phyloP scores from a whole-genome alignment of 805 yeast genomes.

The Debaryomyces maramus region DNA sequence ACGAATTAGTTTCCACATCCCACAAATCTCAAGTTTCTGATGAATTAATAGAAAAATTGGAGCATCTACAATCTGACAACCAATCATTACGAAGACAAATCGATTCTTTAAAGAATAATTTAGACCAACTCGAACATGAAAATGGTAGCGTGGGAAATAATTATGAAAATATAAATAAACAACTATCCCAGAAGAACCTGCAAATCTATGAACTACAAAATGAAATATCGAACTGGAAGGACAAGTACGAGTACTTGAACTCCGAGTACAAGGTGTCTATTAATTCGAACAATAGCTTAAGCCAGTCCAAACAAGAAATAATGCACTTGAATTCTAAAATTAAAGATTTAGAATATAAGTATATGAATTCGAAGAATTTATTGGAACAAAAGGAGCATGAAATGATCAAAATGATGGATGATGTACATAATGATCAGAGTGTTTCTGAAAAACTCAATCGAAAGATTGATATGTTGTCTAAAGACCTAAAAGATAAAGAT shows the following conservation, averaged over 20 bases:
- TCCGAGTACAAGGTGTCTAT: conserved; percentile 6
- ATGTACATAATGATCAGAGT: conserved; percentile 7
- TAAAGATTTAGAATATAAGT: conserved; percentile 12
- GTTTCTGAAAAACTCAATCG: conserved; percentile 11
- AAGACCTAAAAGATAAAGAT: conserved; percentile 25
- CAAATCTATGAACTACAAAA: background rate
- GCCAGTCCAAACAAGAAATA: conserved; percentile 7
- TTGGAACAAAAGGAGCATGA: conserved; percentile 13
- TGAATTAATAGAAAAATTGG: conserved; percentile 17
- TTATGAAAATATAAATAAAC: background rate
- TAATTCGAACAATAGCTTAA: background rate
- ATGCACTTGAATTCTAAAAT: conserved; percentile 14
- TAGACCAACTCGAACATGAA: conserved; percentile 1
- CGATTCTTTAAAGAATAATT: conserved; percentile 5
- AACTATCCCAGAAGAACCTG: background rate
- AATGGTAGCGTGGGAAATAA: background rate
- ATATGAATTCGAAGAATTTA: conserved; percentile 12
- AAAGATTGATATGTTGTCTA: conserved; percentile 16
- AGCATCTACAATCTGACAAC: conserved; percentile 18
- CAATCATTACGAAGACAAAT: conserved; percentile 17
- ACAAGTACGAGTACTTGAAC: conserved; percentile 8
- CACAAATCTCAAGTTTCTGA: conserved; percentile 9
- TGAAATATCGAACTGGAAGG: conserved; percentile 11
- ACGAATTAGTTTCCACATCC: conserved; percentile 5
- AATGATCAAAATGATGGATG: conserved; percentile 13